phyloP scores from a whole-genome alignment of 306 rosid genomes.

The Pyrus bretschneideri region DNA sequence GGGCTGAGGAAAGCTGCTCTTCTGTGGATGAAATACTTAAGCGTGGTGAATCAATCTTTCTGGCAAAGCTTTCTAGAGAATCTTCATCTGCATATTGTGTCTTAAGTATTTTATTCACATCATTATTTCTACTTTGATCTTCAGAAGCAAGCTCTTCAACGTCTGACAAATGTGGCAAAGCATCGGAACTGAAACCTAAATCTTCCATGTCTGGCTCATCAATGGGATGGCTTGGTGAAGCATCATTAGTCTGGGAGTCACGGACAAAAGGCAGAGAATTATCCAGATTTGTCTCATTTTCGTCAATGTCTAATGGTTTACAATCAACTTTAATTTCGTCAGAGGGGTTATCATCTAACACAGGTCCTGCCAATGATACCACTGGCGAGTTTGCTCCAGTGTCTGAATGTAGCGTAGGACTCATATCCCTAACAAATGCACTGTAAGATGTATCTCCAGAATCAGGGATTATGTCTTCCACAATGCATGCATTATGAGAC shows the following conservation, averaged over 20 bases:
- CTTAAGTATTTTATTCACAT: slow-evolving; percentile 26
- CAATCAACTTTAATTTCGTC: slow-evolving; percentile 19
- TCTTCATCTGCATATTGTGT: slow-evolving; percentile 29
- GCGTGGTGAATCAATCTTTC: slow-evolving; percentile 21
- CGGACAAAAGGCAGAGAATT: slow-evolving; percentile 25
- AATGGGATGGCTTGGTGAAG: slow-evolving; percentile 29
- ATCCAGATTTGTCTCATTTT: slow-evolving; percentile 29
- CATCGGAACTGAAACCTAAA: slow-evolving; percentile 30
- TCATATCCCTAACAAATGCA: slow-evolving; percentile 29
- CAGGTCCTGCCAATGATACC: slow-evolving; percentile 20
- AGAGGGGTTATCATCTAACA: slow-evolving; percentile 27
- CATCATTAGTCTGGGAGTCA: slow-evolving; percentile 27
- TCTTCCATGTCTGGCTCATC: slow-evolving; percentile 31
- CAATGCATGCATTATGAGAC: slow-evolving; percentile 22
- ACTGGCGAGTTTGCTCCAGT: slow-evolving; percentile 22
- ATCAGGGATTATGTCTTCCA: slow-evolving; percentile 32
- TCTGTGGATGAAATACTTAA: slow-evolving; percentile 12
- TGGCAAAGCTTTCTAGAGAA: slow-evolving; percentile 20
- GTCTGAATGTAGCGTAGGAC: slow-evolving; percentile 24
- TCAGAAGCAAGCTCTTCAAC: slow-evolving; percentile 34
- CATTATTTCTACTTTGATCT: slow-evolving; percentile 17
- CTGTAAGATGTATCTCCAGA: slow-evolving; percentile 31
- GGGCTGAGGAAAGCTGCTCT: slow-evolving; percentile 31
- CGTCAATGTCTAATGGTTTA: slow-evolving; percentile 21
- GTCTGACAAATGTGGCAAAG: slow-evolving; percentile 20